phyloP scores from a whole-genome alignment of 2,329 filamentous ascomycete species.

The Monosporascus sp. region DNA sequence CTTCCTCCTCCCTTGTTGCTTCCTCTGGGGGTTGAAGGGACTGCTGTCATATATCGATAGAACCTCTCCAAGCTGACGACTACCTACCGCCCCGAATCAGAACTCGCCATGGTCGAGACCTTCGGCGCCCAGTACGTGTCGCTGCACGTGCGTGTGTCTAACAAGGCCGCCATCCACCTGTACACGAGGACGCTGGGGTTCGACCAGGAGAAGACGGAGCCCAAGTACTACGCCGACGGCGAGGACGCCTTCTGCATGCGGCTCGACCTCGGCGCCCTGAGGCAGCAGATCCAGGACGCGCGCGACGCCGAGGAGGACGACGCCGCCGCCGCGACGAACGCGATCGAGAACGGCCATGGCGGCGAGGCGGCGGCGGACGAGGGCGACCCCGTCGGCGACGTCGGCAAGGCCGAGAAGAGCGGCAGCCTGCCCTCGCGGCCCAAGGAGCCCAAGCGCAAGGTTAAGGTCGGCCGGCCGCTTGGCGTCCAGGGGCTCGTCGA shows the following conservation, averaged over 20 bases:
- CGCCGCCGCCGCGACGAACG: constrained; percentile 38
- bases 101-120: constrained; percentile 94
- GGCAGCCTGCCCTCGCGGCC: constrained; percentile 19
- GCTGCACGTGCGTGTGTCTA: constrained; percentile 91
- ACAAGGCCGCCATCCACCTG: constrained; percentile 82
- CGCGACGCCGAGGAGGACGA: constrained; percentile 38
- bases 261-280: constrained; percentile 64
- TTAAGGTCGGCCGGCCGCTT: constrained; percentile 74
- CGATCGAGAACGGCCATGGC: constrained; percentile 32
- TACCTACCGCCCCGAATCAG: constrained; percentile 33
- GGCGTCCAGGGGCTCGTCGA: constrained; percentile 77
- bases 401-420: constrained; percentile 46
- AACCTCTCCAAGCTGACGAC: neutral
- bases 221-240: constrained; percentile 94
- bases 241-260: constrained; percentile 96
- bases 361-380: constrained; percentile 40
- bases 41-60: neutral
- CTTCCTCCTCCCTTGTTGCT: neutral
- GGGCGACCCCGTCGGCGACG: constrained; percentile 64
- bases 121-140: constrained; percentile 90
- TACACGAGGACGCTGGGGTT: constrained; percentile 93
- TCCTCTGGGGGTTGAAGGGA: neutral
- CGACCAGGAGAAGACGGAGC: constrained; percentile 76
- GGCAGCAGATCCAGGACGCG: constrained; percentile 47
- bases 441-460: constrained; percentile 66